Percentiles rank a stretch among this genome's conserved stretches.
These are phyloP conservation scores for Cercis canadensis DNA, from an alignment of 306 rosid species.

Conservation along the genomic window DNA sequence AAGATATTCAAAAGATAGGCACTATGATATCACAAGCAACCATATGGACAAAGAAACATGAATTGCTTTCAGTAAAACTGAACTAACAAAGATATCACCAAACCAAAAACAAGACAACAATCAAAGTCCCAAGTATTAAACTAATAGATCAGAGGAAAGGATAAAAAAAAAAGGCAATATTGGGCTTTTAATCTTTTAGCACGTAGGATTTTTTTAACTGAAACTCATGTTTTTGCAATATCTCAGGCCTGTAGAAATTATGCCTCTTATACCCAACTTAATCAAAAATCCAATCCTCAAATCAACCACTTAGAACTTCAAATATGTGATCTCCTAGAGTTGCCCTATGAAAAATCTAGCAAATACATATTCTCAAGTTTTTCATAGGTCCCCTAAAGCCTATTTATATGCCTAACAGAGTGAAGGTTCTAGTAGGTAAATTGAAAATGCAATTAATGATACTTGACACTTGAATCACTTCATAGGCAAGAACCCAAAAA, in stretches of 20 bases:
- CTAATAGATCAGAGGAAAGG: background rate
- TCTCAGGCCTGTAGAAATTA: background rate
- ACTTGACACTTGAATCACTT: background rate
- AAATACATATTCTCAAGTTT: background rate
- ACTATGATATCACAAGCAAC: slow-evolving; percentile 20
- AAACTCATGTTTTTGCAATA: background rate
- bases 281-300: slow-evolving; percentile 14
- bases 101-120: too few relatives aligned
- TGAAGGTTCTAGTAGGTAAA: slow-evolving; percentile 4
- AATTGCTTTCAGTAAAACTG: slow-evolving; percentile 1
- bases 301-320: too few relatives aligned
- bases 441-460: slow-evolving; percentile 7
- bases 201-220: too few relatives aligned
- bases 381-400: background rate
- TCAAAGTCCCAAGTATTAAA: background rate
- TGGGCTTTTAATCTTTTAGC: background rate
- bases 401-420: background rate
- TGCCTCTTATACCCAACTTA: slow-evolving; percentile 2
- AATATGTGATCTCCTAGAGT: background rate
- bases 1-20: slow-evolving; percentile 13
- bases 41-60: slow-evolving; percentile 19
- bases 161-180: background rate
- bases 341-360: background rate
- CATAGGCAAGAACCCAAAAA: slow-evolving; percentile 1
- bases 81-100: too few relatives aligned